phyloP scores from a whole-genome alignment of 768 basidiomycete genomes.

The Tylopilus balloui region DNA sequence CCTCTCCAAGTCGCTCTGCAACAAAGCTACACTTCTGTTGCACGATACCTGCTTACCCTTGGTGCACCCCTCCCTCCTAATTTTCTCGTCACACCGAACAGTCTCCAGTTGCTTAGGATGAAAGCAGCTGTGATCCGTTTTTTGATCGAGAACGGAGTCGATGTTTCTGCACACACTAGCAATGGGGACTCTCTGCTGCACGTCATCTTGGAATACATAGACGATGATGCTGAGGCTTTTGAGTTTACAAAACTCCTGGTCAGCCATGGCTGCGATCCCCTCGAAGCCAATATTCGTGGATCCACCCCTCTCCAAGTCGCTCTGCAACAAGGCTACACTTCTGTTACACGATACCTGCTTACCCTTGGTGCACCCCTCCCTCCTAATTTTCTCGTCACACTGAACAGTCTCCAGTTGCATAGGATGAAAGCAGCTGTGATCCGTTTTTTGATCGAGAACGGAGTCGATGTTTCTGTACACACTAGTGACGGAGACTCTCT shows the following conservation, averaged over 20 bases:
- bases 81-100: not conserved
- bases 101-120: too few relatives aligned
- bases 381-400: not conserved
- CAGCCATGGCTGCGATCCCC: not conserved
- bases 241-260: not conserved
- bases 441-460: too few relatives aligned
- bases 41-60: not conserved
- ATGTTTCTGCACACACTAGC: not conserved
- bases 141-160: not conserved
- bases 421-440: too few relatives aligned
- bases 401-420: too few relatives aligned
- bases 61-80: not conserved
- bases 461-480: too few relatives aligned
- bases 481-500: too few relatives aligned
- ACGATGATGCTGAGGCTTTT: not conserved
- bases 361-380: not conserved
- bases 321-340: not conserved
- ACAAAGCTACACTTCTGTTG: not conserved
- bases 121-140: not conserved
- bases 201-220: not conserved
- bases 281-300: not conserved
- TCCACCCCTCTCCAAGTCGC: not conserved
- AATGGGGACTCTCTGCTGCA: not conserved
- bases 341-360: not conserved
- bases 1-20: not conserved